Evolutionary conservation across 148 eudicot genomes (phyloP).

Genomic region (Persicaria tinctoria): DNA sequence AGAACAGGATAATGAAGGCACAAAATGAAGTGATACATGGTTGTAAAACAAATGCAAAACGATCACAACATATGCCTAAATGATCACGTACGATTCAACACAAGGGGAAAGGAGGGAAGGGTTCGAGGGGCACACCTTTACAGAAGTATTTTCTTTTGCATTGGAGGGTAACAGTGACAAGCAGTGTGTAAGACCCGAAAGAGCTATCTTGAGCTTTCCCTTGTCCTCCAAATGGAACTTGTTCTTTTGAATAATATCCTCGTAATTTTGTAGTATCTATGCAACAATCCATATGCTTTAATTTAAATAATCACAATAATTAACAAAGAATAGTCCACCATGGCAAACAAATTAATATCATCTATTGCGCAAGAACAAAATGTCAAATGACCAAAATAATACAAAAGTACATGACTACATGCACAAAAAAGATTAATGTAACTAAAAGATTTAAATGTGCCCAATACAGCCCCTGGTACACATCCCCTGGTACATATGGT

Average conservation of each 20-base stretch:
- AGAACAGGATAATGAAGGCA: neutral
- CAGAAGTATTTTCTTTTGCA: slow-evolving; percentile 19
- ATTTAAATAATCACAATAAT: neutral
- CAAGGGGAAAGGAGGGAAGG: neutral
- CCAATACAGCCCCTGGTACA: neutral
- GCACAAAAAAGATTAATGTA: neutral
- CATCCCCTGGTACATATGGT: neutral
- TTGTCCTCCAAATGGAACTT: slow-evolving; percentile 69
- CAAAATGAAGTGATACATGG: neutral
- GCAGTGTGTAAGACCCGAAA: slow-evolving; percentile 64
- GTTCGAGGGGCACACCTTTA: neutral
- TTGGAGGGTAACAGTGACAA: slow-evolving; percentile 59
- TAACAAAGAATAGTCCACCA: neutral
- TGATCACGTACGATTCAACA: neutral
- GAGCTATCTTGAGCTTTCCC: slow-evolving; percentile 64
- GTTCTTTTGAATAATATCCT: slow-evolving; percentile 60
- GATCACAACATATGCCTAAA: neutral
- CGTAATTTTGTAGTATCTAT: slow-evolving; percentile 71
- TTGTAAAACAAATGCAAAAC: neutral
- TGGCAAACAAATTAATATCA: neutral
- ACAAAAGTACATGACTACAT: neutral
- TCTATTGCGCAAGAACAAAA: neutral
- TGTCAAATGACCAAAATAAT: neutral
- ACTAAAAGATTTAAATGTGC: neutral
- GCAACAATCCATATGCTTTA: neutral